These are phyloP conservation scores for Cyberlindnera sargentensis DNA, from an alignment of 805 yeast genomes.

Conservation along the genomic window DNA sequence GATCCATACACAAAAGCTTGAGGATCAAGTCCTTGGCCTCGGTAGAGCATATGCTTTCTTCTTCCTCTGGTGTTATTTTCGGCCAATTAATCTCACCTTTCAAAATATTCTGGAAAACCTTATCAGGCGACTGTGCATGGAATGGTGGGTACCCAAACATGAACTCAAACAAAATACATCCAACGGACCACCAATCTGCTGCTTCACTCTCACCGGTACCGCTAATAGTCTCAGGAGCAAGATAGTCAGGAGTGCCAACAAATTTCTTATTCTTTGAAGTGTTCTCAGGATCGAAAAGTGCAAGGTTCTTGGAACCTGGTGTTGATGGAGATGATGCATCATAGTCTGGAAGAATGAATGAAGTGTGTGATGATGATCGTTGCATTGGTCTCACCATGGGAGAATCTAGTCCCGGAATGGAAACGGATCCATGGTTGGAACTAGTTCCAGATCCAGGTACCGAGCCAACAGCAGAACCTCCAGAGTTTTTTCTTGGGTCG, in stretches of 20 bases:
- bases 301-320: constrained; percentile 33
- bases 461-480: not conserved
- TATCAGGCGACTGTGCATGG: constrained; percentile 71
- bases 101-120: constrained; percentile 77
- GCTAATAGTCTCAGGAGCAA: constrained; percentile 91
- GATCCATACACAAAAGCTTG: constrained; percentile 56
- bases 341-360: constrained; percentile 49
- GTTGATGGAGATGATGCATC: constrained; percentile 23
- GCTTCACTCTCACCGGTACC: constrained; percentile 79
- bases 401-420: constrained; percentile 27
- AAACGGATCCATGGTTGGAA: constrained; percentile 3
- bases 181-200: constrained; percentile 99
- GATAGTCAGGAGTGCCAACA: constrained; percentile 96
- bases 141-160: constrained; percentile 93
- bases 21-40: constrained; percentile 70
- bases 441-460: not conserved
- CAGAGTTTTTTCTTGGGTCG: constrained; percentile 10
- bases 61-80: constrained; percentile 42
- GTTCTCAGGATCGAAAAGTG: constrained; percentile 69
- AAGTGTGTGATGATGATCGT: constrained; percentile 48
- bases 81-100: constrained; percentile 84
- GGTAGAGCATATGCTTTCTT: constrained; percentile 48
- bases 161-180: constrained; percentile 91
- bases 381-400: constrained; percentile 43
- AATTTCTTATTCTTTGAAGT: constrained; percentile 53